Evolutionary conservation across 2,329 filamentous ascomycete genomes (phyloP).

Genomic region (Trichoderma citrinoviride): DNA sequence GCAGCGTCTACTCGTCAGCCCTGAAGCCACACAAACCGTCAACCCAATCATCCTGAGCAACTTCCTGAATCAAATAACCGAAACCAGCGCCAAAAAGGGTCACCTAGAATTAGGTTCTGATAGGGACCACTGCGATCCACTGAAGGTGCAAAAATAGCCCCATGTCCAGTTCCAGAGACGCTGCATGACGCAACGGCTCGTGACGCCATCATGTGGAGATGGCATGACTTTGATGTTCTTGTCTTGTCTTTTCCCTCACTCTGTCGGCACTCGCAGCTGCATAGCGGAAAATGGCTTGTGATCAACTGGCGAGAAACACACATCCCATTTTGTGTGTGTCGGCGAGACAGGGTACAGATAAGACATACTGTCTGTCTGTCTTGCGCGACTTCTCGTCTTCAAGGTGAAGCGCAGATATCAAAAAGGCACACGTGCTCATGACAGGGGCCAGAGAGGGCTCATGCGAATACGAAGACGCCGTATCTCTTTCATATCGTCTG

Average conservation of each 20-base stretch:
- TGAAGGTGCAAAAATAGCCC: slow-evolving; percentile 5
- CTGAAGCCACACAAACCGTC: no score
- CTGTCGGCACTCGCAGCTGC: no score
- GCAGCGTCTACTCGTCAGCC: no score
- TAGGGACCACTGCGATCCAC: not conserved
- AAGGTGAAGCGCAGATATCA: not conserved
- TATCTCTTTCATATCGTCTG: not conserved
- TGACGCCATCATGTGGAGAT: slow-evolving; percentile 16
- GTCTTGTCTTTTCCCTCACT: not conserved
- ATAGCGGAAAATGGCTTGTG: not conserved
- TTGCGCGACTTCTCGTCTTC: not conserved
- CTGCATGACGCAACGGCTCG: slow-evolving; percentile 11
- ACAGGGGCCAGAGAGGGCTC: not conserved
- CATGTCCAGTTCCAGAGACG: no score
- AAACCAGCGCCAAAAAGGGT: no score
- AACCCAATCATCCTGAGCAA: no score
- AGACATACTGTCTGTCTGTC: not conserved
- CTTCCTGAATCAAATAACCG: no score
- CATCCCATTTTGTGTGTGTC: not conserved
- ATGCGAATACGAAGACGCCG: slow-evolving; percentile 10
- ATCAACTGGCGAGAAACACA: not conserved
- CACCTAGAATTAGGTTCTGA: not conserved
- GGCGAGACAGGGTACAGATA: not conserved
- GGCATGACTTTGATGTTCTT: slow-evolving; percentile 5
- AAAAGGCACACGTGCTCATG: not conserved